These are phyloP conservation scores for Zygosaccharomyces bisporus DNA, from an alignment of 805 yeast genomes.

Conservation along the genomic window DNA sequence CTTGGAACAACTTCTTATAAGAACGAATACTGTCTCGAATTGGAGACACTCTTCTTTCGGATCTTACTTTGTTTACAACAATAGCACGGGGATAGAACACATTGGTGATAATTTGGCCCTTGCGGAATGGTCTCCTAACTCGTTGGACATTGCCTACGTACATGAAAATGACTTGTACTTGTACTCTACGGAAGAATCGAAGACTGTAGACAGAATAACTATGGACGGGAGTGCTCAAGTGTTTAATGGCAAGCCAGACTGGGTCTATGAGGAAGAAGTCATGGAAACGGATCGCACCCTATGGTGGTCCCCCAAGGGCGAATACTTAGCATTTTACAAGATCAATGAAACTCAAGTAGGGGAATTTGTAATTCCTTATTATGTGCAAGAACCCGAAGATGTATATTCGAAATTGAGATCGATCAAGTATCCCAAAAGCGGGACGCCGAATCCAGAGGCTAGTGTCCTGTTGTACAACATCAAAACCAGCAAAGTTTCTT, in stretches of 20 bases:
- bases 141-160: constrained; percentile 62
- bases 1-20: constrained; percentile 52
- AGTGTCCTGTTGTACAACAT: constrained; percentile 47
- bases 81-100: constrained; percentile 28
- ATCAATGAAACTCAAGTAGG: constrained; percentile 74
- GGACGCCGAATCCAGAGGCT: constrained; percentile 68
- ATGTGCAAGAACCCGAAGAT: constrained; percentile 51
- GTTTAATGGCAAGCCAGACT: constrained; percentile 85
- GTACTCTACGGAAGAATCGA: constrained; percentile 36
- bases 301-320: constrained; percentile 85
- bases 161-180: constrained; percentile 66
- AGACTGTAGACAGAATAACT: constrained; percentile 50
- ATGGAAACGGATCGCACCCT: constrained; percentile 62
- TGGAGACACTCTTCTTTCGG: constrained; percentile 52
- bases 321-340: constrained; percentile 57
- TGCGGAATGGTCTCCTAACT: constrained; percentile 74
- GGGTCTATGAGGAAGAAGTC: constrained; percentile 88
- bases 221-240: constrained; percentile 64
- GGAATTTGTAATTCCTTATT: constrained; percentile 70
- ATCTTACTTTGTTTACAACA: constrained; percentile 42
- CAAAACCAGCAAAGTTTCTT: constrained; percentile 31
- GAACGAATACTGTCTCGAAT: constrained; percentile 57
- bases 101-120: constrained; percentile 38
- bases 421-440: constrained; percentile 83
- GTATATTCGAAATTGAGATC: constrained; percentile 58